A percentile compares a stretch with the other conserved stretches of the same genome.
Evolutionary conservation across 495 filamentous ascomycete species (phyloP).

Genomic region (Penicillium verhagenii): DNA sequence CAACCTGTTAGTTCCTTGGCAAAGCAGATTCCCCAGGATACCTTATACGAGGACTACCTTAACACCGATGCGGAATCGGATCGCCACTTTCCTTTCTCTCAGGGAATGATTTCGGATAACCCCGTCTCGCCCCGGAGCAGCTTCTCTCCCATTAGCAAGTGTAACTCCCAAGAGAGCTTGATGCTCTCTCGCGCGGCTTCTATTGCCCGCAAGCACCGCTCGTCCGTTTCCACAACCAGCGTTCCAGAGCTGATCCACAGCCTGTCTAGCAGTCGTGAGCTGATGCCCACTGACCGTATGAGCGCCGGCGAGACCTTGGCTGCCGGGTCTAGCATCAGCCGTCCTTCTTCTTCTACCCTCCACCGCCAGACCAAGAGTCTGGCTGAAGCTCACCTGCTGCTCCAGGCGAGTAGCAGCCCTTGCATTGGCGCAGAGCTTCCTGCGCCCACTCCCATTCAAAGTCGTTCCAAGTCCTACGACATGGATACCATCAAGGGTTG

Average conservation of each 20-base stretch:
- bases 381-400: slow-evolving; percentile 31
- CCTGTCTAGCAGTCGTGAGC: slow-evolving; percentile 47
- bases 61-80: slow-evolving; percentile 46
- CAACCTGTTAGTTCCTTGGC: slow-evolving; percentile 34
- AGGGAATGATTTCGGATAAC: slow-evolving; percentile 36
- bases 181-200: slow-evolving; percentile 49
- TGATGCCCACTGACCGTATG: slow-evolving; percentile 33
- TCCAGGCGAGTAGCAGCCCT: slow-evolving; percentile 28
- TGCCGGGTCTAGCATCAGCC: slow-evolving; percentile 11
- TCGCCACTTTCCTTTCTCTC: slow-evolving; percentile 42
- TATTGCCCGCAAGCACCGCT: slow-evolving; percentile 53
- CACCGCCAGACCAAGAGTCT: slow-evolving; percentile 47
- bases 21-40: slow-evolving; percentile 41
- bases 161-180: slow-evolving; percentile 57
- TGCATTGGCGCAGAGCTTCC: slow-evolving; percentile 19
- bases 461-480: slow-evolving; percentile 43
- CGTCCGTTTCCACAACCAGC: slow-evolving; percentile 54
- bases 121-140: slow-evolving; percentile 49
- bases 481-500: slow-evolving; percentile 17
- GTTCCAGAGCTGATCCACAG: slow-evolving; percentile 56
- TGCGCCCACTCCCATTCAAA: slow-evolving; percentile 21
- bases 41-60: slow-evolving; percentile 50
- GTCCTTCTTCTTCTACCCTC: slow-evolving; percentile 32
- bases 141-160: slow-evolving; percentile 57
- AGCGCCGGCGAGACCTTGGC: slow-evolving; percentile 29